Base-by-base conservation (phyloP, 805 yeast genomes). In the Ogataea pini region DNA sequence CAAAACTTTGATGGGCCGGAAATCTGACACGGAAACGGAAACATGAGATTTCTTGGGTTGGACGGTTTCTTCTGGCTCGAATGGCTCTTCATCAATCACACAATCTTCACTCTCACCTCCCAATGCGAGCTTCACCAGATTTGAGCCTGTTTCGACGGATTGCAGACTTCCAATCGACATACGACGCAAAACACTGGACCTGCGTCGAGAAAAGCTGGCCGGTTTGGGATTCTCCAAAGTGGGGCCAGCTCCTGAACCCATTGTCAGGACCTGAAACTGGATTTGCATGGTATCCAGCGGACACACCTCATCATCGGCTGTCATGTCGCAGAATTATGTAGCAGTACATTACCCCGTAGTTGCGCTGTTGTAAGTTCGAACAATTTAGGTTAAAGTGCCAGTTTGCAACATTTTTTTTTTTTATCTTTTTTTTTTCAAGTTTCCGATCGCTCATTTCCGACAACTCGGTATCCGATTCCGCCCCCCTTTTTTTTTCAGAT, bases 1-100 rank as follows among this genome's bases (percentile, higher is more conserved):
- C 7, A 89, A 70, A 0, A 87, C 89, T 58, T 80, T 83, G 3
- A 89, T 62, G 2, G 85, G 85, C 54, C 74, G 80, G 59, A 89
- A 89, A 61, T 89, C 94, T 4, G 52, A 4, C 72, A 78, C 3
- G 29, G 14, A 20, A 16, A 22, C 8, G 8, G 25, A 5, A 22
- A 8, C 5, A 22, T 5, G 5, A 8, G 25, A 22, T 22, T 22
- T 22, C 25, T 6, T 22, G 8, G 25, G 8, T 22, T 22, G 7
- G 25, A 22, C 25, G 8, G 25, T 8, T 8, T 22, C 25, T 8
- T 6, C 8, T 22, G 25, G 8, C 25, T 22, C 25, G 7, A 22
- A 6, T 22, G 27, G 29, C 5, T 41, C 49, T 6, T 51, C 59
- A 7, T 52, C 58, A 1, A 48, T 48, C 4, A 31, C 40, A n/a